Percentiles rank a stretch among this genome's conserved stretches.
These are phyloP conservation scores for Lasiosphaeriaceae sp. DNA, from an alignment of 495 filamentous ascomycete genomes.

Conservation along the genomic window DNA sequence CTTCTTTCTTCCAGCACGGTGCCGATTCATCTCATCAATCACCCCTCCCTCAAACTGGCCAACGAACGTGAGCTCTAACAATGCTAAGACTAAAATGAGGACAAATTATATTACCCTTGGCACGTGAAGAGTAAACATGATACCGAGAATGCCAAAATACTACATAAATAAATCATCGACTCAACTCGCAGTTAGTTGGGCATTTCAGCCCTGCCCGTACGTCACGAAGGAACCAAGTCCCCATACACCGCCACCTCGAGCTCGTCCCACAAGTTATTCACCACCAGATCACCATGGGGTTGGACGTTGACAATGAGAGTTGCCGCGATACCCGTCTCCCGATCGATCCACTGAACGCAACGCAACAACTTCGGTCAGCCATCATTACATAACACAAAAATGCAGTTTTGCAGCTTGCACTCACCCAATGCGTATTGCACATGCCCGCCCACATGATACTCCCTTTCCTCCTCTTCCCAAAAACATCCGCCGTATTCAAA, in stretches of 20 bases:
- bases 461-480: conserved; percentile 29
- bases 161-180: too few species aligned
- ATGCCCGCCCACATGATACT: conserved; percentile 35
- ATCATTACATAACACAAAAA: too few species aligned
- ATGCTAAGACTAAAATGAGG: too few species aligned
- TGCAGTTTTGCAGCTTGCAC: too few species aligned
- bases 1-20: too few species aligned
- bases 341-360: conserved; percentile 33
- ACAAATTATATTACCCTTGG: too few species aligned
- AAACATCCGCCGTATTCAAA: conserved; percentile 26
- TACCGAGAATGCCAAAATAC: too few species aligned
- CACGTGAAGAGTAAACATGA: too few species aligned
- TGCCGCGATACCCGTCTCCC: conserved; percentile 26
- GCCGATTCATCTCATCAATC: too few species aligned
- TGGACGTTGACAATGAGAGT: conserved; percentile 24
- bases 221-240: conserved; percentile 16
- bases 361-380: neutral
- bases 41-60: too few species aligned
- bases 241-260: conserved; percentile 31
- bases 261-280: conserved; percentile 23
- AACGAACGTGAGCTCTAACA: too few species aligned
- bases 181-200: neutral
- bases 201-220: neutral
- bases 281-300: conserved; percentile 20
- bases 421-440: conserved; percentile 28